Percentiles rank a stretch among this genome's conserved stretches.
These are phyloP conservation scores for Ammopiptanthus mongolicus DNA, from an alignment of 306 rosid species.

Conservation along the genomic window DNA sequence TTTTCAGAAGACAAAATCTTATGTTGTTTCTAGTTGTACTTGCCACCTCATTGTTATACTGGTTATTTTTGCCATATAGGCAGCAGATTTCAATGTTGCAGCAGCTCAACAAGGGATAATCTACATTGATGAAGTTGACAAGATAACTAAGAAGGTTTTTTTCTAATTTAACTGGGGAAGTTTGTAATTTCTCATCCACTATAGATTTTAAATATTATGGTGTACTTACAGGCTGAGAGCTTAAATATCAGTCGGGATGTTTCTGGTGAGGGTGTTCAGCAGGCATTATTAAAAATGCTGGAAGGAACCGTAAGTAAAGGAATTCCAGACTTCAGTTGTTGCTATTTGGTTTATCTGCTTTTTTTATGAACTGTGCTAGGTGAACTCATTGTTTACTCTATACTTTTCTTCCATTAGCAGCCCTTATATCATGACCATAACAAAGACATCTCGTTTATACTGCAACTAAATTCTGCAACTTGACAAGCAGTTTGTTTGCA, in stretches of 20 bases:
- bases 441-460: background rate
- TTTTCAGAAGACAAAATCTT: background rate
- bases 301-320: slow-evolving; percentile 91
- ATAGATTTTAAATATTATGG: slow-evolving; percentile 18
- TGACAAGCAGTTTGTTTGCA: background rate
- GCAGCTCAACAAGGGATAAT: slow-evolving; percentile 99
- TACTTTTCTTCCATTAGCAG: background rate
- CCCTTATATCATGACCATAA: background rate
- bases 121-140: slow-evolving; percentile 98
- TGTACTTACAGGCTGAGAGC: slow-evolving; percentile 77
- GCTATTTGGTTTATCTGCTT: slow-evolving; percentile 6
- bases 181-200: background rate
- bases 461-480: background rate
- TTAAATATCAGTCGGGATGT: slow-evolving; percentile 92
- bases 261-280: slow-evolving; percentile 99
- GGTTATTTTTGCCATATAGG: slow-evolving; percentile 48
- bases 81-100: slow-evolving; percentile 93
- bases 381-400: background rate
- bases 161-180: background rate
- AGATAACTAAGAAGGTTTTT: slow-evolving; percentile 97
- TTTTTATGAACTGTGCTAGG: background rate
- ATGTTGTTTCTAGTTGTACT: slow-evolving; percentile 8
- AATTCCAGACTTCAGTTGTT: slow-evolving; percentile 1
- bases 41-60: slow-evolving; percentile 12
- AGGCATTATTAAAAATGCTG: slow-evolving; percentile 93